These are phyloP conservation scores for Ustilago bromivora DNA, from an alignment of 1,284 basidiomycete genomes.

Conservation along the genomic window DNA sequence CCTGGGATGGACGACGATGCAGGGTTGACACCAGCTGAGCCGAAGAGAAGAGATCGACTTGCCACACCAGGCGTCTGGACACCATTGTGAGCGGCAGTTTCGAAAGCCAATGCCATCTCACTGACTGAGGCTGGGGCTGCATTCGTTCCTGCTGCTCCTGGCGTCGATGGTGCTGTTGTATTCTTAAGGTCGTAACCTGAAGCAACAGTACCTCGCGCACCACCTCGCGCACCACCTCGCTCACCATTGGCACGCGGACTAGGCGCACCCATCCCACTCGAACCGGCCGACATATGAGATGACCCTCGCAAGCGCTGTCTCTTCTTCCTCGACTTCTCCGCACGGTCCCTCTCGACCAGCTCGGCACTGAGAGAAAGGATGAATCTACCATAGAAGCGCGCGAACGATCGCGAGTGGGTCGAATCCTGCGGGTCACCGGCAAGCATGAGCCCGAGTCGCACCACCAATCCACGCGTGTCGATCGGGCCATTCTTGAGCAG, in stretches of 20 bases:
- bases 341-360: constrained; percentile 43
- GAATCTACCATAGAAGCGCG: constrained; percentile 49
- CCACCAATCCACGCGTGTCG: constrained; percentile 47
- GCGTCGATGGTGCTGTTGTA: constrained; percentile 2
- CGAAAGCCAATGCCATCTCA: constrained; percentile 50
- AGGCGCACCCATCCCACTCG: constrained; percentile 22
- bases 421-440: constrained; percentile 40
- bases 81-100: constrained; percentile 33
- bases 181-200: constrained; percentile 19
- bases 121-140: constrained; percentile 27
- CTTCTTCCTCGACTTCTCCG: constrained; percentile 45
- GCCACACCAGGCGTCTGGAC: constrained; percentile 31
- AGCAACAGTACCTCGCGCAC: background rate
- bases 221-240: background rate
- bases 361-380: constrained; percentile 52
- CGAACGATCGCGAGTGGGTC: constrained; percentile 43
- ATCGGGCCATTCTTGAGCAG: constrained; percentile 51
- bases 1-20: constrained; percentile 15
- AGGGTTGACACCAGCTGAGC: constrained; percentile 1
- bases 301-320: constrained; percentile 44
- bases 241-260: constrained; percentile 27
- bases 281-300: constrained; percentile 37
- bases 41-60: constrained; percentile 20
- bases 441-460: constrained; percentile 47
- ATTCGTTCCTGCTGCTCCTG: background rate